Evolutionary conservation across 768 basidiomycete genomes (phyloP).

Genomic region (Pisolithus orientalis): DNA sequence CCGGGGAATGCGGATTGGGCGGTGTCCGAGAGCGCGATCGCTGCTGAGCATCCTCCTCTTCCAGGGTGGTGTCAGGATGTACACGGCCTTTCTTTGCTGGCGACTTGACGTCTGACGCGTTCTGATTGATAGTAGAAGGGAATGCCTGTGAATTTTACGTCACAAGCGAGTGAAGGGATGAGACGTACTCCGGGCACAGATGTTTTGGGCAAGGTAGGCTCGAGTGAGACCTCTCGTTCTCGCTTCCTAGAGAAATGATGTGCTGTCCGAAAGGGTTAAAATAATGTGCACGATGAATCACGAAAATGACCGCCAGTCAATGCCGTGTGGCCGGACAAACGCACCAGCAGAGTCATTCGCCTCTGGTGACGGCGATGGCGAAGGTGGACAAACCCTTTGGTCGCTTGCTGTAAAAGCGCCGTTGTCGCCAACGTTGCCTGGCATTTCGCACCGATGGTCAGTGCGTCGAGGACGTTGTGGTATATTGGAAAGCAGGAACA

Average conservation of each 20-base stretch:
- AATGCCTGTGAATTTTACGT: constrained; percentile 22
- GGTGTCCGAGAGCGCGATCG: constrained; percentile 33
- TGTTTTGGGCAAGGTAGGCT: constrained; percentile 51
- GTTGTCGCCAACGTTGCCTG: constrained; percentile 19
- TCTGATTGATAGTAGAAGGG: constrained; percentile 17
- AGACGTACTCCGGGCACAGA: constrained; percentile 29
- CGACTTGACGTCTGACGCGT: constrained; percentile 40
- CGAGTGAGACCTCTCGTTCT: constrained; percentile 72
- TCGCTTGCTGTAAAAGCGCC: constrained; percentile 8
- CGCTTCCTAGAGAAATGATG: constrained; percentile 60
- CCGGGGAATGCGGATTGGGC: constrained; percentile 22
- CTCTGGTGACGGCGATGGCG: constrained; percentile 41
- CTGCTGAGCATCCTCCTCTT: constrained; percentile 51
- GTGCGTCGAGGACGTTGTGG: constrained; percentile 23
- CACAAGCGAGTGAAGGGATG: constrained; percentile 12
- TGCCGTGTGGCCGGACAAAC: constrained; percentile 19
- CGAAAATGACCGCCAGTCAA: constrained; percentile 19
- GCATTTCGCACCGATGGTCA: constrained; percentile 25
- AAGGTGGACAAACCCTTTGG: constrained; percentile 18
- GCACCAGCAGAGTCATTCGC: constrained; percentile 37
- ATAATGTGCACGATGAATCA: constrained; percentile 16
- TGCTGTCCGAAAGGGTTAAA: constrained; percentile 18
- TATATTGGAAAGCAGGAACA: constrained; percentile 22
- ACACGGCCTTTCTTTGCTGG: constrained; percentile 76
- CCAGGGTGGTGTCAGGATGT: constrained; percentile 53